Conservation (phyloP, 352 stramenopile genomes). For the Phytophthora tubulina region DNA sequence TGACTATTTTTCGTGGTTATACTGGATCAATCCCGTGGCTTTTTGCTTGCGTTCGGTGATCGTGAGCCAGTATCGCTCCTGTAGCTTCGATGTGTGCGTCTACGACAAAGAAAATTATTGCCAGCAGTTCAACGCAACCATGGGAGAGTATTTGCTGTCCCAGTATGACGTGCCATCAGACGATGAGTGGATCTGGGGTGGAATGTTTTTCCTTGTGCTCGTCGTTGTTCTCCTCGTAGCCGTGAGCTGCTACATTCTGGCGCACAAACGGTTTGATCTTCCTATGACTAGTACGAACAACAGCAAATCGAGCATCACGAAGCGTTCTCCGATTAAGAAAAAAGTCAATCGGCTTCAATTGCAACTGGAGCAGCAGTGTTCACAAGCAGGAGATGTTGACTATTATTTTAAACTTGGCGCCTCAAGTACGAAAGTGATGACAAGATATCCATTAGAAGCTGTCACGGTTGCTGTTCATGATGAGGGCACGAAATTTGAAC, state of each 20-base stretch:
- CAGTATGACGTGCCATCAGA: slow-evolving; percentile 5
- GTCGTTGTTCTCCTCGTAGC: neutral
- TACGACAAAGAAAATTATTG: slow-evolving; percentile 5
- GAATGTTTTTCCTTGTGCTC: neutral
- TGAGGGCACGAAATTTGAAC: neutral
- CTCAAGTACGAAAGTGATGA: neutral
- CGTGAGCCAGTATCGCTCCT: slow-evolving; percentile 11
- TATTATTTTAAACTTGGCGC: slow-evolving; percentile 10
- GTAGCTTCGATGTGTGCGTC: neutral
- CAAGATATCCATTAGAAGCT: neutral
- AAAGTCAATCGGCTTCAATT: neutral
- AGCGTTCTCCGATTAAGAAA: neutral
- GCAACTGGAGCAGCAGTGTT: slow-evolving; percentile 6
- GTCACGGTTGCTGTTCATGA: neutral
- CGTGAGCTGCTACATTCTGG: neutral
- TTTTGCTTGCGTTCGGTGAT: slow-evolving; percentile 11
- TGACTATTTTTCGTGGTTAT: neutral
- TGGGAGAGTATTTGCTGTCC: neutral
- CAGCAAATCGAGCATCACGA: neutral
- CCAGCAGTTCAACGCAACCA: neutral
- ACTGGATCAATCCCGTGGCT: slow-evolving; percentile 4
- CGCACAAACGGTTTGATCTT: neutral
- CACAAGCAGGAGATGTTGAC: neutral
- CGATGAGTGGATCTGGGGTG: slow-evolving; percentile 8
- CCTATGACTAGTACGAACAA: neutral